Base-by-base conservation (phyloP, 2,329 filamentous ascomycete genomes). In the Colletotrichum australisinense region DNA sequence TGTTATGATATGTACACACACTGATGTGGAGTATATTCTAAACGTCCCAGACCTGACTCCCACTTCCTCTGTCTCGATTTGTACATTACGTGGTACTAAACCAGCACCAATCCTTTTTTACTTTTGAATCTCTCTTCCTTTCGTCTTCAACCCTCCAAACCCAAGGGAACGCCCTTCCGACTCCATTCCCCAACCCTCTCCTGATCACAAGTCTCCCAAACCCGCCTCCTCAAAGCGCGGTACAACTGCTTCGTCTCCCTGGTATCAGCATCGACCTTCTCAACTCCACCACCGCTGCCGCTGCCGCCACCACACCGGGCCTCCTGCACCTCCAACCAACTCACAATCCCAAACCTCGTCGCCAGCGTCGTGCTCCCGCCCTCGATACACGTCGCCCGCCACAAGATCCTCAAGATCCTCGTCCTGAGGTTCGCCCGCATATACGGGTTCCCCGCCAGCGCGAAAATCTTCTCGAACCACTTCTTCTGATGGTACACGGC, bases 341-440 rank as follows among this genome's bases (percentile, higher is more conserved):
- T 92, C 66, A 96, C 81, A 24, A 93, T 85, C 19, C 93, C 94
- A 56, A 93, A 92, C 69, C 95, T 87, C 1, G 95, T 97, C 49
- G 95, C 88, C 58, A 97, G 85, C n/a, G 93, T 96, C 5, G 92
- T 94, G 81, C 93, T 94, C 1, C 94, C 95, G 1, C 89, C 91
- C 35, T 91, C 88, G 38, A 95, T 89, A 58, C 87, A 88, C 0
- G 91, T 91, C 3, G 92, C 91, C 53, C 93, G 88, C 78, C 92
- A 92, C 19, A 97, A 76, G 26, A 97, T 87, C 79, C 84, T 82
- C 32, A 90, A 79, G 16, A 91, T 83, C 76, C 92, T 90, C 66
- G 89, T 90, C 72, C 91, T 90, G 19, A 93, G 84, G 19, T 87
- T 85, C 22, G 86, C 81, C 3, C 89, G 86, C 73, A 94, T 87